A percentile compares a stretch with the other conserved stretches of the same genome.
Evolutionary conservation across 2,329 filamentous ascomycete species (phyloP).

Genomic region (Fusarium newnesense): DNA sequence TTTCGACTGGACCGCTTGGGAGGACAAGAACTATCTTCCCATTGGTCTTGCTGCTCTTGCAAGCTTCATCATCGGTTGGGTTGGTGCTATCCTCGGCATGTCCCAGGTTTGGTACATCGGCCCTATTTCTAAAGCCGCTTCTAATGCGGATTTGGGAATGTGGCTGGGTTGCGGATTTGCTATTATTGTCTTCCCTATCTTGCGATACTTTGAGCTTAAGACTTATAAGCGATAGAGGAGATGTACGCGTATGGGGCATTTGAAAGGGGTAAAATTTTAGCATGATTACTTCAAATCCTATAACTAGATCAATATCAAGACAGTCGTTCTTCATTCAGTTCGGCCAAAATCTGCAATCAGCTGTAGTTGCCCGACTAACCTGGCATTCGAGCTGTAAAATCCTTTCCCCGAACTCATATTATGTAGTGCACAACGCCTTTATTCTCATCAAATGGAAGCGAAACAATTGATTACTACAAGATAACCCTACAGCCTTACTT

Average conservation of each 20-base stretch:
- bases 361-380: background rate
- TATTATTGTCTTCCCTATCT: slow-evolving; percentile 54
- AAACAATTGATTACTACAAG: too few species aligned
- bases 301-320: background rate
- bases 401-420: fast-evolving
- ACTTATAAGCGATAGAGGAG: slow-evolving; percentile 31
- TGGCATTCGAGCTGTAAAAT: background rate
- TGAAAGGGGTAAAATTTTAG: background rate
- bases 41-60: slow-evolving; percentile 56
- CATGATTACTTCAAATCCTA: background rate
- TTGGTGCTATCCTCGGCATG: slow-evolving; percentile 67
- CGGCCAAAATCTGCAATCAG: too few species aligned
- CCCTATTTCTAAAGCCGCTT: slow-evolving; percentile 65
- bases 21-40: slow-evolving; percentile 56
- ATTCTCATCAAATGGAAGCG: background rate
- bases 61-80: slow-evolving; percentile 58
- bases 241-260: fast-evolving
- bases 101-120: slow-evolving; percentile 68
- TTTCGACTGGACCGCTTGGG: slow-evolving; percentile 59
- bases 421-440: background rate
- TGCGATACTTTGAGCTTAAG: slow-evolving; percentile 45
- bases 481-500: background rate
- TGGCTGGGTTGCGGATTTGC: slow-evolving; percentile 73
- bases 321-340: too few species aligned
- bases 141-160: slow-evolving; percentile 59